Evolutionary conservation across 2,329 filamentous ascomycete species (phyloP).

Genomic region (Rhynchosporium secalis): DNA sequence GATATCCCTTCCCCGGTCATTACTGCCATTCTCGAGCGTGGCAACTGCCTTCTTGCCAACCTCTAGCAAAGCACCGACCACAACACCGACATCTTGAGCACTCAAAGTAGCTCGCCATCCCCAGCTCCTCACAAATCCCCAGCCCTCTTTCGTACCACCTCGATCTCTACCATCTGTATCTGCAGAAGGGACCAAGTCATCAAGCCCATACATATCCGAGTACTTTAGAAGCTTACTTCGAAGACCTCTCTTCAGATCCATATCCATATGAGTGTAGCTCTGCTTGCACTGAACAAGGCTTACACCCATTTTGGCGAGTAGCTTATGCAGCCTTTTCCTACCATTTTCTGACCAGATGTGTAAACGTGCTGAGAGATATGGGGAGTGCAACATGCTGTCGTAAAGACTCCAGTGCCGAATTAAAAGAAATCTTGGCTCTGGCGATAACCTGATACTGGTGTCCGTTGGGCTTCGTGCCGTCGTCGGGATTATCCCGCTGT

Average conservation of each 20-base stretch:
- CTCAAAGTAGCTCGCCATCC: conserved; percentile 94
- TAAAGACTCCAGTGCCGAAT: conserved; percentile 97
- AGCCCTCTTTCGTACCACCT: conserved; percentile 79
- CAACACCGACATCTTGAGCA: conserved; percentile 90
- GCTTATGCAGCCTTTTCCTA: conserved; percentile 84
- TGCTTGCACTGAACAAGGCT: conserved; percentile 92
- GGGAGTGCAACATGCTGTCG: conserved; percentile 97
- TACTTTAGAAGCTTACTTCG: conserved; percentile 86
- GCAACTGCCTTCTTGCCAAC: conserved; percentile 62
- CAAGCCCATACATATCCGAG: conserved; percentile 87
- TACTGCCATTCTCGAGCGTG: conserved; percentile 33
- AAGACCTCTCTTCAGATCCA: conserved; percentile 87
- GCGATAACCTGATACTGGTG: conserved; percentile 86
- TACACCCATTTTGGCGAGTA: conserved; percentile 97
- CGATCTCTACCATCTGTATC: conserved; percentile 70
- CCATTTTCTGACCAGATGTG: conserved; percentile 94
- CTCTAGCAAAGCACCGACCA: conserved; percentile 88
- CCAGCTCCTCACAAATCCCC: conserved; percentile 97
- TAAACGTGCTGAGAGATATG: conserved; percentile 86
- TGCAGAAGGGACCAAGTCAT: conserved; percentile 83
- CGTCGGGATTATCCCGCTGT: conserved; percentile 81
- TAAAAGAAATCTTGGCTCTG: conserved; percentile 89
- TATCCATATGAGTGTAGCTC: conserved; percentile 97
- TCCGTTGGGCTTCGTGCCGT: conserved; percentile 87
- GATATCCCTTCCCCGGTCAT: conserved; percentile 41